A percentile compares a stretch with the other conserved stretches of the same genome.
These are phyloP conservation scores for Colletotrichum orbiculare DNA, from an alignment of 2,329 filamentous ascomycete species.

Conservation along the genomic window DNA sequence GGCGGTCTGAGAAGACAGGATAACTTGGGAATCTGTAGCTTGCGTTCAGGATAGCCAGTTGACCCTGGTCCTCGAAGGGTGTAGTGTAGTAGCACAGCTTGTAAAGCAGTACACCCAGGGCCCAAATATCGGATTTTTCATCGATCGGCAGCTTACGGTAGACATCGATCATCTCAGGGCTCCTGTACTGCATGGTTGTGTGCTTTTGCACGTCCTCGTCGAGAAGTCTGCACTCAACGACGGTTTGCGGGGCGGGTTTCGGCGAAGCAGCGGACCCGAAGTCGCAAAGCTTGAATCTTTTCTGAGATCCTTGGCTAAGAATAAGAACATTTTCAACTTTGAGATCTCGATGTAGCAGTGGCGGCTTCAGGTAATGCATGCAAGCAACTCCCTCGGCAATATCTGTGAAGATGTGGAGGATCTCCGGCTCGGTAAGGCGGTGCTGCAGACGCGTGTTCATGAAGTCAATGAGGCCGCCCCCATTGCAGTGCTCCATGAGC, in stretches of 20 bases:
- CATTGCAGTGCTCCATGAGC: constrained; percentile 97
- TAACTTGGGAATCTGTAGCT: constrained; percentile 92
- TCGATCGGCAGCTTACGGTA: constrained; percentile 97
- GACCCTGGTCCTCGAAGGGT: constrained; percentile 96
- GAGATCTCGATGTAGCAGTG: constrained; percentile 90
- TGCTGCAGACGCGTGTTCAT: constrained; percentile 99
- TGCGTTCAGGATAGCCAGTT: constrained; percentile 96
- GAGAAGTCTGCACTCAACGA: constrained; percentile 88
- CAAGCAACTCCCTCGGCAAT: constrained; percentile 96
- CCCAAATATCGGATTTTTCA: constrained; percentile 99
- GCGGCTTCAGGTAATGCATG: constrained; percentile 98
- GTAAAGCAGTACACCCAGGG: constrained; percentile 92
- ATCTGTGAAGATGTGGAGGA: constrained; percentile 95
- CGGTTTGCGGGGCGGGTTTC: constrained; percentile 84
- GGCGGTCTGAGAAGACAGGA: constrained; percentile 86
- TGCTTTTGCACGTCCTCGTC: constrained; percentile 98
- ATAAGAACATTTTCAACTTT: constrained; percentile 99
- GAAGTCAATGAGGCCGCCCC: constrained; percentile 96
- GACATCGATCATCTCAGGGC: constrained; percentile 98
- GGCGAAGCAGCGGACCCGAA: constrained; percentile 93
- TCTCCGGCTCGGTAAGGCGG: constrained; percentile 95
- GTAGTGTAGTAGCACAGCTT: constrained; percentile 99
- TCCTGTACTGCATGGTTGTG: constrained; percentile 96
- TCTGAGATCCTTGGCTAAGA: constrained; percentile 71
- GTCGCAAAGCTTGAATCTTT: constrained; percentile 95